These are phyloP conservation scores for Sporothrix humicola DNA, from an alignment of 2,329 filamentous ascomycete genomes.

Conservation along the genomic window DNA sequence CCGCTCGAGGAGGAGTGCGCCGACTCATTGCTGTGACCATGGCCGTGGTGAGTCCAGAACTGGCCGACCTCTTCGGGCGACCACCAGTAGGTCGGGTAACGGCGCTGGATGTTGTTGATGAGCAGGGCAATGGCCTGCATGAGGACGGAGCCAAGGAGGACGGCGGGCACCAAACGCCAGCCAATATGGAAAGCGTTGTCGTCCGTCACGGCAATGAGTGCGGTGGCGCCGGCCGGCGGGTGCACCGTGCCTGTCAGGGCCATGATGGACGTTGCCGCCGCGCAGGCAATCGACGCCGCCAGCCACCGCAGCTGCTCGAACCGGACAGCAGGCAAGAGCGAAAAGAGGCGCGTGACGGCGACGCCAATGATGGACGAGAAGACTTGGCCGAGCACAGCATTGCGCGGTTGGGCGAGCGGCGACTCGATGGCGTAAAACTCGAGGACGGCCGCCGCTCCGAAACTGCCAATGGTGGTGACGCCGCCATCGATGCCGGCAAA, in stretches of 20 bases:
- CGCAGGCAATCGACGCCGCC: slow-evolving; percentile 69
- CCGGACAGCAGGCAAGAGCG: slow-evolving; percentile 47
- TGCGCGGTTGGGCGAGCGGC: slow-evolving; percentile 74
- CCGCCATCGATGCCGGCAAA: slow-evolving; percentile 56
- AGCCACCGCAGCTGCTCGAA: slow-evolving; percentile 65
- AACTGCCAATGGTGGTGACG: slow-evolving; percentile 71
- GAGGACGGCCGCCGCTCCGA: slow-evolving; percentile 77
- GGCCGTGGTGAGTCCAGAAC: slow-evolving; percentile 32
- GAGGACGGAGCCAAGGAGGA: slow-evolving; percentile 63
- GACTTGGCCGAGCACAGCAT: slow-evolving; percentile 70
- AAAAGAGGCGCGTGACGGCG: slow-evolving; percentile 68
- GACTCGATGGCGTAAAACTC: slow-evolving; percentile 75
- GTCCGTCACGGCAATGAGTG: slow-evolving; percentile 69
- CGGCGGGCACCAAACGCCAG: slow-evolving; percentile 71
- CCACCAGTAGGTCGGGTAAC: slow-evolving; percentile 76
- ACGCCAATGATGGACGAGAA: slow-evolving; percentile 67
- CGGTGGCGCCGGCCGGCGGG: slow-evolving; percentile 76
- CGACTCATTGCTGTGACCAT: no score
- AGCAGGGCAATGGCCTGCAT: slow-evolving; percentile 68
- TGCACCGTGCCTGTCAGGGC: slow-evolving; percentile 73
- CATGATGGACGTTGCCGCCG: slow-evolving; percentile 68
- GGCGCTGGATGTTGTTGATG: slow-evolving; percentile 71
- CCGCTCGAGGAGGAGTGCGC: background rate
- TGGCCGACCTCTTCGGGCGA: slow-evolving; percentile 51
- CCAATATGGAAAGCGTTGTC: slow-evolving; percentile 60